Percentiles rank a stretch among this genome's conserved stretches.
Conservation (phyloP, 2,329 filamentous ascomycete genomes). For the Karstenula rhodostoma region DNA sequence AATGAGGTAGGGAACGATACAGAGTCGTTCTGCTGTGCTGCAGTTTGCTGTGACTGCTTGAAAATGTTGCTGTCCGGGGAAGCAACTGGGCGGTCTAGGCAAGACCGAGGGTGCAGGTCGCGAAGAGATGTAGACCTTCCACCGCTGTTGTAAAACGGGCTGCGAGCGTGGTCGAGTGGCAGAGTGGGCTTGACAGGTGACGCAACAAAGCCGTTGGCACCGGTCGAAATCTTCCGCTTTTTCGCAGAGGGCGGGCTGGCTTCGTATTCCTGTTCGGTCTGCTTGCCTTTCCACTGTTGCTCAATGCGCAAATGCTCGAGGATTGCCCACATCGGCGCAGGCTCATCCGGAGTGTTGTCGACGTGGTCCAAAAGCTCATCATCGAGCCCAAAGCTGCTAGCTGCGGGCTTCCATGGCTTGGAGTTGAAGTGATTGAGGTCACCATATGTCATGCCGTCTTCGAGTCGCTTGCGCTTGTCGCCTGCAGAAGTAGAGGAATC, state of each 20-base stretch:
- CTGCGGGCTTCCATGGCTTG: conserved; percentile 41
- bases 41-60: conserved; percentile 30
- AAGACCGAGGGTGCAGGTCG: conserved; percentile 42
- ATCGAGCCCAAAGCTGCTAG: conserved; percentile 36
- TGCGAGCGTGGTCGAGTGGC: conserved; percentile 13
- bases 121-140: conserved; percentile 31
- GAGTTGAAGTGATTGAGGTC: conserved; percentile 40
- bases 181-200: conserved; percentile 33
- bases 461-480: conserved; percentile 42
- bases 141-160: conserved; percentile 30
- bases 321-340: conserved; percentile 42
- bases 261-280: conserved; percentile 2
- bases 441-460: conserved; percentile 32
- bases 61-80: conserved; percentile 40
- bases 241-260: conserved; percentile 24
- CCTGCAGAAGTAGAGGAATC: conserved; percentile 27
- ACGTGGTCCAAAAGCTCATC: conserved; percentile 32
- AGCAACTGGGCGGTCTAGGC: conserved; percentile 26
- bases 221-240: conserved; percentile 31
- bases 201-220: conserved; percentile 20
- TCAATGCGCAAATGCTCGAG: conserved; percentile 38
- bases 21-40: conserved; percentile 21
- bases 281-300: conserved; percentile 16
- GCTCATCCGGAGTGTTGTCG: conserved; percentile 29
- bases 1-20: conserved; percentile 22